Percentiles rank a stretch among this genome's conserved stretches.
These are phyloP conservation scores for Elaeis guineensis DNA, from an alignment of 176 grass and related monocot genomes.

Conservation along the genomic window DNA sequence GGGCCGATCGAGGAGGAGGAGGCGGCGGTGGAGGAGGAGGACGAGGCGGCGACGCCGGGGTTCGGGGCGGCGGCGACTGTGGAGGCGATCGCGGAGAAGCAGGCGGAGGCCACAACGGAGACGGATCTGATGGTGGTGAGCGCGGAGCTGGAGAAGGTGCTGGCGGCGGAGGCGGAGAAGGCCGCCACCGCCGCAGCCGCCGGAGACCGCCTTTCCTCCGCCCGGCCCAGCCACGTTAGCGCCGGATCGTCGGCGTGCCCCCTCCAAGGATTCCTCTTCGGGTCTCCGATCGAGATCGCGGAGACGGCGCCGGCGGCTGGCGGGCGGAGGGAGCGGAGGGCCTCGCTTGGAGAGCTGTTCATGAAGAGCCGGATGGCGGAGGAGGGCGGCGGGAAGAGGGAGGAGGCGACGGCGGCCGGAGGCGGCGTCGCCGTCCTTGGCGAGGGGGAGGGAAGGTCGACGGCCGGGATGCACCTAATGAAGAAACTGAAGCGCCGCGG, in stretches of 20 bases:
- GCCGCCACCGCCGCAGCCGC: background rate
- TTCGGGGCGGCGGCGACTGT: slow-evolving; percentile 10
- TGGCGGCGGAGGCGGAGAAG: slow-evolving; percentile 39
- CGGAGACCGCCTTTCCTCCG: slow-evolving; percentile 41
- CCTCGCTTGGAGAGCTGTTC: slow-evolving; percentile 95
- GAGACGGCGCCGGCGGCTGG: slow-evolving; percentile 25
- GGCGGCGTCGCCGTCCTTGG: slow-evolving; percentile 3
- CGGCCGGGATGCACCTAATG: slow-evolving; percentile 11
- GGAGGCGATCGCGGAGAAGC: slow-evolving; percentile 72
- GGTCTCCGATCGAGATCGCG: slow-evolving; percentile 54
- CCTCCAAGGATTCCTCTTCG: slow-evolving; percentile 80
- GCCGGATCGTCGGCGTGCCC: slow-evolving; percentile 53
- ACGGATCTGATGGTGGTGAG: slow-evolving; percentile 76
- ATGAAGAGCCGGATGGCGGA: slow-evolving; percentile 72
- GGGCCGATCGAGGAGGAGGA: background rate
- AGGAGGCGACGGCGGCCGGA: slow-evolving; percentile 10
- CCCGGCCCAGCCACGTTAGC: slow-evolving; percentile 45
- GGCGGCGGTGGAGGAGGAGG: background rate
- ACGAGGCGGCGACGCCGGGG: background rate
- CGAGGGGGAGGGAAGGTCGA: slow-evolving; percentile 24
- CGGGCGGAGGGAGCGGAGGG: slow-evolving; percentile 34
- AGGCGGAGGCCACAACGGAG: slow-evolving; percentile 62
- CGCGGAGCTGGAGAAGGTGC: slow-evolving; percentile 81
- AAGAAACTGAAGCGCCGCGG: slow-evolving; percentile 40
- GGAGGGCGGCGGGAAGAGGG: slow-evolving; percentile 17